Evolutionary conservation across 108 stramenopile species (phyloP).

Genomic region (Conticribra weissflogii): DNA sequence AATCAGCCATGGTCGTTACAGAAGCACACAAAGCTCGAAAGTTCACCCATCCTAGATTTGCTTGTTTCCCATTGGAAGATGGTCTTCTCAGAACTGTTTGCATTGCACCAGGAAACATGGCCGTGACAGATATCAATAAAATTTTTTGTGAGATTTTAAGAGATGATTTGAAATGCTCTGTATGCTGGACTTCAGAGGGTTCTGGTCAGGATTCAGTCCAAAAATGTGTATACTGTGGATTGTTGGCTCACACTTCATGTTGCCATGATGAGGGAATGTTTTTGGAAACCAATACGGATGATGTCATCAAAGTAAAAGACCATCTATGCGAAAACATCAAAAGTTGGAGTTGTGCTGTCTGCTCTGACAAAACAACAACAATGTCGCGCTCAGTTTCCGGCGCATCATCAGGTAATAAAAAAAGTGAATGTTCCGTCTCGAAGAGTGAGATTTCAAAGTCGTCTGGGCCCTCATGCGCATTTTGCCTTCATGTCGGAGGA

Average conservation of each 20-base stretch:
- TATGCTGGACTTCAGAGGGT: conserved; percentile 64
- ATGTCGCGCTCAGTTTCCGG: not conserved
- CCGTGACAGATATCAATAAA: conserved; percentile 28
- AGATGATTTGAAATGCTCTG: conserved; percentile 42
- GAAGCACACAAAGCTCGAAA: conserved; percentile 4
- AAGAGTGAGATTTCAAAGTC: no score
- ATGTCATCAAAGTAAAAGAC: not conserved
- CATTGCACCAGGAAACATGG: conserved; percentile 57
- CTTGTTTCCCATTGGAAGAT: conserved; percentile 57
- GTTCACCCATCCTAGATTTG: conserved; percentile 40
- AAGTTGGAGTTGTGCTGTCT: conserved; percentile 50
- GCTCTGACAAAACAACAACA: conserved; percentile 36
- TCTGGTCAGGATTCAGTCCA: conserved; percentile 35
- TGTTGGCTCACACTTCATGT: conserved; percentile 57
- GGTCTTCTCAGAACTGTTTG: conserved; percentile 60
- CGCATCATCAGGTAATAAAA: not conserved
- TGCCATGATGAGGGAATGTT: conserved; percentile 52
- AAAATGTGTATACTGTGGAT: conserved; percentile 57
- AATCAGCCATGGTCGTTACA: not conserved
- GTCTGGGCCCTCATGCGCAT: conserved; percentile 46
- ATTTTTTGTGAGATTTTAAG: conserved; percentile 26
- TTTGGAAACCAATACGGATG: not conserved
- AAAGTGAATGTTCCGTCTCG: no score
- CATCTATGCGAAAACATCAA: not conserved
- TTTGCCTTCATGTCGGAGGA: conserved; percentile 70